phyloP scores from a whole-genome alignment of 2,329 filamentous ascomycete species.

The Monosporascus cannonballus region DNA sequence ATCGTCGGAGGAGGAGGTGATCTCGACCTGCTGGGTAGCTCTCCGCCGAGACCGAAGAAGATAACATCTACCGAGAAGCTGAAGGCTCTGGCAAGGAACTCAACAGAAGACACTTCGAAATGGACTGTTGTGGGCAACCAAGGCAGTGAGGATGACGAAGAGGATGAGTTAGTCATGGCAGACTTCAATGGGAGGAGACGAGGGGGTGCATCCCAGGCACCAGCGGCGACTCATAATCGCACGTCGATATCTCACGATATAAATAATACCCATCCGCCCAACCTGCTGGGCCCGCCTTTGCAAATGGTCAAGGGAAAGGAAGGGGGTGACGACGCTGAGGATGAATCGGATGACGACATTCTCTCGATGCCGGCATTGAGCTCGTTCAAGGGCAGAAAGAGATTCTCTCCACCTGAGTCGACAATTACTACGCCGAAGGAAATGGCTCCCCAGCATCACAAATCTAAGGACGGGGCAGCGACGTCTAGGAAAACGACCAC shows the following conservation, averaged over 20 bases:
- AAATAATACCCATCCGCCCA: constrained; percentile 12
- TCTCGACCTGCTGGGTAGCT: constrained; percentile 22
- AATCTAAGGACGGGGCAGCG: constrained; percentile 1
- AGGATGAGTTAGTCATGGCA: constrained; percentile 25
- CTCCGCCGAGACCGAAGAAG: constrained; percentile 40
- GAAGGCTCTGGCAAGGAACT: constrained; percentile 43
- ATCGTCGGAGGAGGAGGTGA: constrained; percentile 30
- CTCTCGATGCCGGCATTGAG: constrained; percentile 20
- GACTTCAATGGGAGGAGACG: constrained; percentile 8
- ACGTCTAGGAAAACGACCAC: constrained; percentile 6
- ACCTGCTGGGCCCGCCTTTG: constrained; percentile 6
- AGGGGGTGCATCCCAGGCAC: constrained; percentile 4
- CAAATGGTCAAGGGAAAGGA: constrained; percentile 7
- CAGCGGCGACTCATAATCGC: constrained; percentile 4
- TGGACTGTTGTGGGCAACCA: constrained; percentile 40
- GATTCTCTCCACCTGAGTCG: constrained; percentile 16
- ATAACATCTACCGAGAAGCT: constrained; percentile 51
- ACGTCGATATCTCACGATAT: constrained; percentile 6
- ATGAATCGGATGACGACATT: constrained; percentile 17
- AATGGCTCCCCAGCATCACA: constrained; percentile 1
- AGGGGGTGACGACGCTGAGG: constrained; percentile 7
- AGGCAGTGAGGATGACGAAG: constrained; percentile 23
- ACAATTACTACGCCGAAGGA: background rate
- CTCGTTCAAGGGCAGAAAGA: constrained; percentile 22
- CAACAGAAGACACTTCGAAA: constrained; percentile 45